Evolutionary conservation across 352 stramenopile genomes (phyloP), one percentile per base, ranked within the genome.

Genomic region (Phytopythium delawarense): DNA sequence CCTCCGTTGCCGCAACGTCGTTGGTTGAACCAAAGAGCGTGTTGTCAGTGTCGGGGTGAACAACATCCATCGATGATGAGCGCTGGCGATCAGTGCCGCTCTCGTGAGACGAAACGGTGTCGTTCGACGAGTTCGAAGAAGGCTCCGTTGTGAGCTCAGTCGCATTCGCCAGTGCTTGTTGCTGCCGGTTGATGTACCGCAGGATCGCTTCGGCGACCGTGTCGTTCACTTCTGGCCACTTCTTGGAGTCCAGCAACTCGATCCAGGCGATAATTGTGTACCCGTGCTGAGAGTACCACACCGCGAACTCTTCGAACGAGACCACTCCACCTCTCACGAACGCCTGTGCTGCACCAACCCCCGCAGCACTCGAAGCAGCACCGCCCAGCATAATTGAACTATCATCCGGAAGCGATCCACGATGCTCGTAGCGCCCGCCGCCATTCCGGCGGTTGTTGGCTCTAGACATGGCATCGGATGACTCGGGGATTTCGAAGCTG

Each of bases 261-360:
- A 96, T 82, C 87, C 88, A 97, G 4, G 89, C 83, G 18, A 95
- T 94, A 34, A 92, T 84, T 21, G 79, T 86, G 59, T 89, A 88
- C 4, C 89, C 89, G 56, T 89, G 74, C 21, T 83, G 74, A 12
- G 81, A 89, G 64, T 96, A 97, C 89, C 89, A 97, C 12, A 79
- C 67, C 7, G 79, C 84, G 70, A 97, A 97, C 48, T 92, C 80
- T 57, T 93, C 80, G 56, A 95, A 94, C 0, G 84, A 85, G 12
- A 96, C 81, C 7, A 92, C 80, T 11, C 84, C 85, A 28, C 84
- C 81, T 62, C 75, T 70, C 62, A 90, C 75, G 46, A 92, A 92
- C 2, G 84, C 80, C 57, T 74, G 87, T 1, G 77, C 84, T 44
- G 84, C 84, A n/a, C 81, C 84, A 52, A 69, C 66, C 7, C 84